Conservation (phyloP, 139 green algal species). For the Nannochloris sp. region DNA sequence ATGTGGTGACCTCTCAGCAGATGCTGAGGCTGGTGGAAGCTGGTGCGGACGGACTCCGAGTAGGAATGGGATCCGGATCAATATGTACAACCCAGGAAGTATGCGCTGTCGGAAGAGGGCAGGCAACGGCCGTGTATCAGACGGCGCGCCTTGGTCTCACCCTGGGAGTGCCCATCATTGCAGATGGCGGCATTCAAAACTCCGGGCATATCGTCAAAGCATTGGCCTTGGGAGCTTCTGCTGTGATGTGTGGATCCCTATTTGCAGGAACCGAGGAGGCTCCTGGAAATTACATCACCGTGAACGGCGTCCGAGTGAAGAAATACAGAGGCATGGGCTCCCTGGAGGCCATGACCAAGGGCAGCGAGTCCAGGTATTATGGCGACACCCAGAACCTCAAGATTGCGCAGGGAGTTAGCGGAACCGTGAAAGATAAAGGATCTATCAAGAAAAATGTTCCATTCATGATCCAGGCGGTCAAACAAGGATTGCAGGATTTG, state of each 20-base stretch:
- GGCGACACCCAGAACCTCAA: slow-evolving; percentile 80
- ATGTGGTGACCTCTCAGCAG: slow-evolving; percentile 74
- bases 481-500: slow-evolving; percentile 86
- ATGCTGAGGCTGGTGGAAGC: slow-evolving; percentile 49
- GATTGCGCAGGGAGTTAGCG: slow-evolving; percentile 92
- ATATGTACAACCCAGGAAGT: slow-evolving; percentile 99
- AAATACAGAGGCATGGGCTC: slow-evolving; percentile 95
- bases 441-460: slow-evolving; percentile 62
- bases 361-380: slow-evolving; percentile 85
- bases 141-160: slow-evolving; percentile 45
- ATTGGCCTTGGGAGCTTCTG: slow-evolving; percentile 82
- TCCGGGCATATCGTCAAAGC: slow-evolving; percentile 93
- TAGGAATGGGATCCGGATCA: slow-evolving; percentile 95
- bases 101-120: slow-evolving; percentile 92
- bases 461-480: slow-evolving; percentile 79
- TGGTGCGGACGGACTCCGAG: slow-evolving; percentile 81
- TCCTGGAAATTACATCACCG: slow-evolving; percentile 70
- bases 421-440: slow-evolving; percentile 92
- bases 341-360: slow-evolving; percentile 94
- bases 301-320: slow-evolving; percentile 79
- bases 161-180: slow-evolving; percentile 80
- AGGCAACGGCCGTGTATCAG: slow-evolving; percentile 94
- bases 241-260: slow-evolving; percentile 93
- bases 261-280: slow-evolving; percentile 93
- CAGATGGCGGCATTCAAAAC: slow-evolving; percentile 94